Conservation (phyloP, 192 early-diverging fungal species). For the Backusella liffmaniae region DNA sequence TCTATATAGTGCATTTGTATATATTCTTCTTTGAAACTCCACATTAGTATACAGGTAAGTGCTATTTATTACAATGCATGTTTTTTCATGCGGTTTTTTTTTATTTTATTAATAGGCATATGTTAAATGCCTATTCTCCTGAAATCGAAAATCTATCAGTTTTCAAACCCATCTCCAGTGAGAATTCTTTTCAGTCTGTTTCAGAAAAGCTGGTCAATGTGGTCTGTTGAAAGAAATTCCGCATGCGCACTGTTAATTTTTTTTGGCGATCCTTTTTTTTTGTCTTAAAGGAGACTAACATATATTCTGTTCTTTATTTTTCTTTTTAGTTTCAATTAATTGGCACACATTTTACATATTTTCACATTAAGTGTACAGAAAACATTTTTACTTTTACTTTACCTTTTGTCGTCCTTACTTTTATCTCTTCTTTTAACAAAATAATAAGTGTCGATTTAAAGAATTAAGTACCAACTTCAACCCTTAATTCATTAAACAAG, state of each 20-base stretch:
- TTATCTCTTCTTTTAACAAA: not conserved
- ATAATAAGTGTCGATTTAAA: not conserved
- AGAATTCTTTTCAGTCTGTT: not conserved
- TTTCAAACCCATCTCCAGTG: not conserved
- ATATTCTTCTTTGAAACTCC: not conserved
- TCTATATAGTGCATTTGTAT: not conserved
- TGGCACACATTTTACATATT: not conserved
- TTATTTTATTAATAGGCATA: not conserved
- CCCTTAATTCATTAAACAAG: not conserved
- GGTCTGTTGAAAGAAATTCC: not conserved
- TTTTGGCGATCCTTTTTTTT: not conserved
- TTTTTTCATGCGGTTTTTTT: not conserved
- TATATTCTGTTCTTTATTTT: not conserved
- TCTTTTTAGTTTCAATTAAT: not conserved
- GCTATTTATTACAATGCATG: not conserved
- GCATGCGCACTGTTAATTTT: not conserved
- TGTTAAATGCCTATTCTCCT: not conserved
- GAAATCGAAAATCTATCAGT: not conserved
- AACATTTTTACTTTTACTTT: not conserved
- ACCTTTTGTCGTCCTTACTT: not conserved
- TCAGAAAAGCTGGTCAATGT: not conserved
- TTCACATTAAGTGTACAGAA: not conserved
- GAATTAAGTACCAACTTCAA: not conserved
- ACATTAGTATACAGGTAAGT: not conserved
- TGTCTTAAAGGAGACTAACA: not conserved